Base-by-base conservation (phyloP, 148 eudicot species). In the Heliosperma pusillum region DNA sequence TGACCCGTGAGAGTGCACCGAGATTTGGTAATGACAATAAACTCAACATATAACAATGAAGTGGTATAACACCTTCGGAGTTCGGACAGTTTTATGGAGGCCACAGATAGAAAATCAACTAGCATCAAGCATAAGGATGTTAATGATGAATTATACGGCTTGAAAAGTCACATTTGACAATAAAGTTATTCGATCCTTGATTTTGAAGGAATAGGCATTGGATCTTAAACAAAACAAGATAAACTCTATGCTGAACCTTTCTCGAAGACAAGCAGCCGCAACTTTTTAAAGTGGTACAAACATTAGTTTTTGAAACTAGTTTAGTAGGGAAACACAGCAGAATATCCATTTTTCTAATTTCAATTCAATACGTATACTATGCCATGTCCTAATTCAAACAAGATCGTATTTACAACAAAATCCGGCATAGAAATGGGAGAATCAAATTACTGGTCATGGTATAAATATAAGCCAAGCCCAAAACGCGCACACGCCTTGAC, bases 381-480 rank as follows among this genome's bases (percentile, higher is more conserved):
- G 80, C 20, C 77, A 76, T 59, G 80, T 27, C 71, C 70, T 72
- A 64, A 71, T 44, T 67, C 77, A 75, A 69, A 75, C 75, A 76
- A 73, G 74, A 80, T 62, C 45, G 83, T 81, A 65, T 81, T 71
- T 74, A 81, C 81, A 74, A 62, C 75, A 78, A 81, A 78, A 81
- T 70, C 78, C 76, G 74, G 29, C 66, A 68, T 40, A 69, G 61
- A 63, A 40, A 40, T 24, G 50, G 53, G 44, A 19, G 59, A 55
- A 73, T 36, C 22, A 3, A 73, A 80, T 77, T 83, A 89, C 69
- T 90, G 96, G 73, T 90, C 93, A 69, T 92, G 98, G 55, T 92
- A 95, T 67, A 95, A 85, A 78, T 95, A 90, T 81, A 95, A 85
- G 66, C 98, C 98, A 75, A 95, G 98, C 55, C 98, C 98, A 80